Percentiles rank a stretch among this genome's conserved stretches.
Evolutionary conservation across 768 basidiomycete genomes (phyloP).

Genomic region (Leucocoprinus birnbaumii): DNA sequence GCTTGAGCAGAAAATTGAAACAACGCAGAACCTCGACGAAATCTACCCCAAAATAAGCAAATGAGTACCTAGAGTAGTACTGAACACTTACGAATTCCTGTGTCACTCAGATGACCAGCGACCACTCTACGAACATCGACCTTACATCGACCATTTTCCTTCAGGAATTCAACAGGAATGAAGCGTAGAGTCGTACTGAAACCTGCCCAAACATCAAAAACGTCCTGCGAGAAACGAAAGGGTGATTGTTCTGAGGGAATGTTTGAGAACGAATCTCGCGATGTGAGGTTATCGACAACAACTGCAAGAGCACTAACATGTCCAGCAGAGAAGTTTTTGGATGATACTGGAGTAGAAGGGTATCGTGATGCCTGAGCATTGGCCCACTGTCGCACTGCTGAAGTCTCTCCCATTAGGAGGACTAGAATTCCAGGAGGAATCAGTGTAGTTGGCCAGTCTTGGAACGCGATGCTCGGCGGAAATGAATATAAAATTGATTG

Average conservation of each 20-base stretch:
- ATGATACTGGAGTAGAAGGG: constrained; percentile 42
- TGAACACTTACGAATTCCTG: constrained; percentile 50
- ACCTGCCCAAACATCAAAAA: constrained; percentile 50
- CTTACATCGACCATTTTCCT: constrained; percentile 28
- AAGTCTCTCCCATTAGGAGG: constrained; percentile 49
- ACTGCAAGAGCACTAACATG: constrained; percentile 45
- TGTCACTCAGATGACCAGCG: constrained; percentile 57
- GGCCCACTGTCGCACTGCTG: constrained; percentile 60
- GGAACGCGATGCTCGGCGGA: constrained; percentile 32
- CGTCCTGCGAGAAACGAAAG: constrained; percentile 31
- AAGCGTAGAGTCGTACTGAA: constrained; percentile 43
- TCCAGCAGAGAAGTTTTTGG: constrained; percentile 41
- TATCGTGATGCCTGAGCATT: constrained; percentile 33
- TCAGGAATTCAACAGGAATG: constrained; percentile 43
- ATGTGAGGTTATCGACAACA: constrained; percentile 31
- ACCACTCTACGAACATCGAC: constrained; percentile 52
- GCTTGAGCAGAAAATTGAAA: constrained; percentile 58
- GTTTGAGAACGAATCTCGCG: background rate
- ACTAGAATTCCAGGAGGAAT: constrained; percentile 62
- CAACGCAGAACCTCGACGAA: constrained; percentile 57
- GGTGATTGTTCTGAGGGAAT: background rate
- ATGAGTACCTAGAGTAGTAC: constrained; percentile 13
- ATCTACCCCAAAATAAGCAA: constrained; percentile 34
- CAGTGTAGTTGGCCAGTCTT: constrained; percentile 54
- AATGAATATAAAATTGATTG: constrained; percentile 34